Evolutionary conservation across 75 land plant genomes (phyloP).

Genomic region (Sequoiadendron giganteum): DNA sequence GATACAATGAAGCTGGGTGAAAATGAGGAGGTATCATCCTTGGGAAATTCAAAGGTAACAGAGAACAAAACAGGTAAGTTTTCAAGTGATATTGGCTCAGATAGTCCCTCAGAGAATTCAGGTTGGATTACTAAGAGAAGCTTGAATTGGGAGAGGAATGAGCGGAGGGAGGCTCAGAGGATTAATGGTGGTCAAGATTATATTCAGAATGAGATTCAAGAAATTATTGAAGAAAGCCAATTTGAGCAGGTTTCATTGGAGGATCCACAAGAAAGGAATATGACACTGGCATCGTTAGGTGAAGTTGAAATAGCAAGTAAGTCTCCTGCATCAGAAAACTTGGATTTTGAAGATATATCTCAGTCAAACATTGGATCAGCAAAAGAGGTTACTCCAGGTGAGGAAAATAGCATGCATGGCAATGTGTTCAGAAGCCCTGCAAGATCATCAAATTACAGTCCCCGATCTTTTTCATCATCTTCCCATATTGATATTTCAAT

Average conservation of each 20-base stretch:
- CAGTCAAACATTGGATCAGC: neutral
- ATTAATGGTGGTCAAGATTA: slow-evolving; percentile 13
- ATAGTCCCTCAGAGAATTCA: neutral
- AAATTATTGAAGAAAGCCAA: slow-evolving; percentile 5
- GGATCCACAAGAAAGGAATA: slow-evolving; percentile 34
- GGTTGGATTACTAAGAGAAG: neutral
- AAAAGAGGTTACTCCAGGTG: neutral
- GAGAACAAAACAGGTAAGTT: neutral
- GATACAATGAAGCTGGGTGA: neutral
- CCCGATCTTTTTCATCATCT: slow-evolving; percentile 18
- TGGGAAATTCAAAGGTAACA: neutral
- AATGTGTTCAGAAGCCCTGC: slow-evolving; percentile 1
- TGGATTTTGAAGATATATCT: neutral
- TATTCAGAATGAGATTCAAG: slow-evolving; percentile 25
- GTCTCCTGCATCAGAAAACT: slow-evolving; percentile 24
- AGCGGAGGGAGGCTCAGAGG: neutral
- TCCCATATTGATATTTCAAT: slow-evolving; percentile 28
- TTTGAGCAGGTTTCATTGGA: slow-evolving; percentile 31
- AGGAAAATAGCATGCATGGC: neutral
- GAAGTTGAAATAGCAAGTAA: slow-evolving; percentile 3
- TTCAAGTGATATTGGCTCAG: neutral
- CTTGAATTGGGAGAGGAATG: neutral
- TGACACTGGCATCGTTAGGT: neutral
- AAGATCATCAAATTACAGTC: slow-evolving; percentile 1
- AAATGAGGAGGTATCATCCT: neutral